A percentile compares a stretch with the other conserved stretches of the same genome.
These are phyloP conservation scores for Dictyostelium capitatum DNA, from an alignment of 78 protist species.

Conservation along the genomic window DNA sequence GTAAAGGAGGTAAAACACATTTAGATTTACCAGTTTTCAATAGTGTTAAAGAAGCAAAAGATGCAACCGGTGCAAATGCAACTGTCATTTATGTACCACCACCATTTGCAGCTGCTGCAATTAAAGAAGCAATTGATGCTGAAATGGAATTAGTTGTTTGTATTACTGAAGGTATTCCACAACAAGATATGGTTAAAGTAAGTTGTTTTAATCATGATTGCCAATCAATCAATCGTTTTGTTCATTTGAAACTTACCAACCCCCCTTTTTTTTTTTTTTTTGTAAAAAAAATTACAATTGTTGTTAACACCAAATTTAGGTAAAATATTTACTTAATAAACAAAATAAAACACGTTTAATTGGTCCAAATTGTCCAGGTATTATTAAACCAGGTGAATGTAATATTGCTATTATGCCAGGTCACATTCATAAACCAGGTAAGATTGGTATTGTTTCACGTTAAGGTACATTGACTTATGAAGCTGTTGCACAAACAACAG, in stretches of 20 bases:
- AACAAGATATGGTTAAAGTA: slow-evolving; percentile 87
- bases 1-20: slow-evolving; percentile 95
- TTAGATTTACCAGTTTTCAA: slow-evolving; percentile 96
- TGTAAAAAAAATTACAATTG: no score
- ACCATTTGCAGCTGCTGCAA: slow-evolving; percentile 93
- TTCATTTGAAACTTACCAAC: no score
- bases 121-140: slow-evolving; percentile 97
- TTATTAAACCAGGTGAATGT: slow-evolving; percentile 99
- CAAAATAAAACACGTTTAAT: slow-evolving; percentile 95
- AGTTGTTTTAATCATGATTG: not conserved
- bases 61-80: slow-evolving; percentile 95
- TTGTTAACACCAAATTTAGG: slow-evolving; percentile 53
- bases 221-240: no score
- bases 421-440: slow-evolving; percentile 97
- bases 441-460: slow-evolving; percentile 98
- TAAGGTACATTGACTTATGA: slow-evolving; percentile 99
- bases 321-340: slow-evolving; percentile 87
- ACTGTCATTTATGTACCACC: slow-evolving; percentile 97
- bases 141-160: slow-evolving; percentile 96
- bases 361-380: slow-evolving; percentile 99
- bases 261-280: no score
- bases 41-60: slow-evolving; percentile 93
- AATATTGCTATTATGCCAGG: slow-evolving; percentile 99
- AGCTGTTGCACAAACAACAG: slow-evolving; percentile 99
- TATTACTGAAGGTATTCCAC: slow-evolving; percentile 99